Evolutionary conservation across 148 eudicot genomes (phyloP), one percentile per base, ranked within the genome.

Genomic region (Nepenthes gracilis): DNA sequence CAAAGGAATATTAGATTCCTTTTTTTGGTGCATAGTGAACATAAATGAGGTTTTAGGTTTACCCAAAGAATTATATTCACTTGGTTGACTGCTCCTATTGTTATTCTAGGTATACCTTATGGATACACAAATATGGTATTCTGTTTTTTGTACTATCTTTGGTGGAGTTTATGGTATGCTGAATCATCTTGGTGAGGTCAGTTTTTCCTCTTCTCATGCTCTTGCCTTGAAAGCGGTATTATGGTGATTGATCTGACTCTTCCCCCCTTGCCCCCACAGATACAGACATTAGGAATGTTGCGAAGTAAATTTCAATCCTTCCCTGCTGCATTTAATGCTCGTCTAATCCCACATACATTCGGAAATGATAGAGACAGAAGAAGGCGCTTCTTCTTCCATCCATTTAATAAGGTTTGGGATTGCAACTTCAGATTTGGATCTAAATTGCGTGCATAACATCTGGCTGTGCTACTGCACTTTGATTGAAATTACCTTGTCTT

Each of bases 91-190:
- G 4, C 53, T 64, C 35, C 6, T 32, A 37, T 33, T 55, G 12
- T 64, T 69, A 15, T 43, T 77, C 65, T 68, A 93, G 99, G 89
- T 93, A 54, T 93, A 89, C 65, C 86, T 93, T 74, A 88, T 93
- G 99, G 99, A 93, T 69, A 73, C 82, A 43, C 99, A 93, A 72
- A 93, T 93, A 59, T 93, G 99, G 99, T 93, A 93, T 84, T 93
- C 99, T 62, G 90, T 93, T 68, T 84, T 79, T 70, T 93, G 96
- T 69, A 65, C 98, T 36, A 64, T 86, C 35, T 93, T 88, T 77
- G 99, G 99, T 48, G 96, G 99, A 59, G 45, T 90, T 49, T 84
- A 81, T 72, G 99, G 99, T 68, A 78, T 85, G 75, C 55, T 93
- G 69, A 78, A 89, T 76, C 99, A 89, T 83, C 92, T 93, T 68